phyloP scores from a whole-genome alignment of 768 basidiomycete genomes.

The Lactifluus subvellereus region DNA sequence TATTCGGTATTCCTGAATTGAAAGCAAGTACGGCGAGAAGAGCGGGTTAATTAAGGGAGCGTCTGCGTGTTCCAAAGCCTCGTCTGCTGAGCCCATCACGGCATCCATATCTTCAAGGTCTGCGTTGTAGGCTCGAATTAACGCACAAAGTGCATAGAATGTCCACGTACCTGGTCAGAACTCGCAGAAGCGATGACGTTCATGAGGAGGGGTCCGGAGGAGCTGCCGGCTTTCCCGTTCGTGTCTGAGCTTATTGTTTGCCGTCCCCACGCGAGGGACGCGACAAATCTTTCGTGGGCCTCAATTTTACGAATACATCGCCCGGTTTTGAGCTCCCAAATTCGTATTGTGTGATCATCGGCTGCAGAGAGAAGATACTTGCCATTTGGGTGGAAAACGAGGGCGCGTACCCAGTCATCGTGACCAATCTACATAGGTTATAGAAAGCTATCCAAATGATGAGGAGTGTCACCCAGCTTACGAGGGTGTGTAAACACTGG shows the following conservation, averaged over 20 bases:
- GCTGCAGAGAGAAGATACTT: constrained; percentile 52
- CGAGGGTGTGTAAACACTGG: constrained; percentile 46
- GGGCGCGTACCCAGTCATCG: constrained; percentile 53
- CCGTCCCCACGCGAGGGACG: constrained; percentile 23
- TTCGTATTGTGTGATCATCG: constrained; percentile 53
- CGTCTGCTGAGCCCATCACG: constrained; percentile 13
- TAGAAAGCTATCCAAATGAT: neutral
- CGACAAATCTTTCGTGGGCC: constrained; percentile 23
- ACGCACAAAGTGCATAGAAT: neutral
- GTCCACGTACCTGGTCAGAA: constrained; percentile 21
- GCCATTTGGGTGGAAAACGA: constrained; percentile 54
- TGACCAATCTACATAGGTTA: constrained; percentile 33
- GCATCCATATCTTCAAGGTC: constrained; percentile 26
- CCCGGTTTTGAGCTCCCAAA: constrained; percentile 53
- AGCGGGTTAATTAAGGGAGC: constrained; percentile 10
- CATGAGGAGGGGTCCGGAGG: constrained; percentile 18
- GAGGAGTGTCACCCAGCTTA: constrained; percentile 23
- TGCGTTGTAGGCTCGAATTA: neutral
- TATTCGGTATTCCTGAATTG: constrained; percentile 18
- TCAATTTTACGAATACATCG: constrained; percentile 36
- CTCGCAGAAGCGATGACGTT: constrained; percentile 24
- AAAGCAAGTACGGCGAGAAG: constrained; percentile 17
- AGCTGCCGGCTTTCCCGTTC: constrained; percentile 16
- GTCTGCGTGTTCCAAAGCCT: neutral
- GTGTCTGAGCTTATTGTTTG: constrained; percentile 18